Percentiles rank a stretch among this genome's conserved stretches.
phyloP scores from a whole-genome alignment of 2,329 filamentous ascomycete species.

The Boeremia lycopersici region DNA sequence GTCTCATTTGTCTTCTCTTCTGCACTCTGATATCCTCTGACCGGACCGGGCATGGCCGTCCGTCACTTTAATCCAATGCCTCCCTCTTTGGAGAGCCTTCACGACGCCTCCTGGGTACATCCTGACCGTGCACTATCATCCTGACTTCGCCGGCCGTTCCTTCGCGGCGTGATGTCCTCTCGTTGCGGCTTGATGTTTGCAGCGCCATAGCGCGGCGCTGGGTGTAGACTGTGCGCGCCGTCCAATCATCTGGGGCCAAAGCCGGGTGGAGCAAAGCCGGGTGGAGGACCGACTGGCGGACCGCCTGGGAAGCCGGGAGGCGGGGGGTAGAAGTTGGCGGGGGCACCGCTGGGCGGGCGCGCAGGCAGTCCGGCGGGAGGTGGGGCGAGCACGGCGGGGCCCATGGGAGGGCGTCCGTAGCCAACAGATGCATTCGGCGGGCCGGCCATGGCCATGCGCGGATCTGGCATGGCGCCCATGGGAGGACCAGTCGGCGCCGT shows the following conservation, averaged over 20 bases:
- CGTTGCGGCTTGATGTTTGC: background rate
- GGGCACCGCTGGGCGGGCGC: constrained; percentile 70
- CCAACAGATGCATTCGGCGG: constrained; percentile 51
- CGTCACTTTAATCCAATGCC: background rate
- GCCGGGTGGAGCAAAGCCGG: constrained; percentile 22
- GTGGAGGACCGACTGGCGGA: constrained; percentile 17
- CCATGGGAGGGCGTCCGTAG: constrained; percentile 36
- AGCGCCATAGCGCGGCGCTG: constrained; percentile 1
- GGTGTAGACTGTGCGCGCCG: background rate
- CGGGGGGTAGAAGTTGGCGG: constrained; percentile 43
- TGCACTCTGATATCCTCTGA: constrained; percentile 11
- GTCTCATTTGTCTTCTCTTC: constrained; percentile 14
- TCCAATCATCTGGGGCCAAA: constrained; percentile 15
- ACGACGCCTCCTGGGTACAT: background rate
- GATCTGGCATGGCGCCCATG: constrained; percentile 49
- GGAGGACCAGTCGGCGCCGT: constrained; percentile 42
- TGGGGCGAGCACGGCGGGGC: constrained; percentile 49
- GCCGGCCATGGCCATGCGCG: constrained; percentile 39
- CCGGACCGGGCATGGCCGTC: background rate
- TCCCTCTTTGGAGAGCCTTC: background rate
- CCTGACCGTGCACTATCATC: background rate
- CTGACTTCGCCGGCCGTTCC: too few species aligned
- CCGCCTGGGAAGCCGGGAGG: constrained; percentile 36
- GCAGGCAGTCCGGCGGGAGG: constrained; percentile 48
- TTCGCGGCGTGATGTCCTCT: background rate